Base-by-base conservation (phyloP, 495 filamentous ascomycete species). In the Aspergillus indologenus region DNA sequence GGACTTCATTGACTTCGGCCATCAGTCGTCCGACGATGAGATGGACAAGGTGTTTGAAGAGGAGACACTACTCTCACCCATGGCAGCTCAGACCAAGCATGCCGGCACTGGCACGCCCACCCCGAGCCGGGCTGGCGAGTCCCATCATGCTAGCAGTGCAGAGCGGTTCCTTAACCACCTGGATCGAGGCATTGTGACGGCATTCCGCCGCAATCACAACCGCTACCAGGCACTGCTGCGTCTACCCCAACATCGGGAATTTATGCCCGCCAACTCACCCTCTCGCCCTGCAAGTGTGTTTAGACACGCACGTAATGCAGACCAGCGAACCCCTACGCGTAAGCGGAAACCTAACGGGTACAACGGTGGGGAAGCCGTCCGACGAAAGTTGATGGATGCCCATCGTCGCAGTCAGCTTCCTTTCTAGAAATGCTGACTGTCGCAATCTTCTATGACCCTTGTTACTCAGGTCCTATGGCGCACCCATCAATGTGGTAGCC, bases 141-240 rank as follows among this genome's bases (percentile, higher is more conserved):
- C 75, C 61, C 65, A 85, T 73, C 51, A 65, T 23, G 72, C 81
- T 45, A 81, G 71, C 46, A 84, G 81, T 67, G 79, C 79, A 44
- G 80, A 83, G 54, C 66, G 70, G 20, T 83, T 86, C 65, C 76
- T 92, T 42, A 84, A 83, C 54, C 89, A 91, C 57, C 83, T 91
- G 54, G 84, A 87, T 62, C 77, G 82, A 45, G 83, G 85, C 53
- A 80, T 86, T 42, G 88, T 92, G 58, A 88, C 87, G 31, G 87
- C 89, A 8, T 94, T 92, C 75, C 88, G 89, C 44, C 83, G 84
- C 42, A 89, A 92, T 65, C 87, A 92, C 69, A 84, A 83, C 66
- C 85, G 86, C 58, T 87, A 89, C 65, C 82, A 88, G 61, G 80
- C 87, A 40, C 78, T 89, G 56, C 76, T 83, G 60, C 85, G 84